These are phyloP conservation scores for Boletus subparvulus DNA, from an alignment of 768 basidiomycete species.

Conservation along the genomic window DNA sequence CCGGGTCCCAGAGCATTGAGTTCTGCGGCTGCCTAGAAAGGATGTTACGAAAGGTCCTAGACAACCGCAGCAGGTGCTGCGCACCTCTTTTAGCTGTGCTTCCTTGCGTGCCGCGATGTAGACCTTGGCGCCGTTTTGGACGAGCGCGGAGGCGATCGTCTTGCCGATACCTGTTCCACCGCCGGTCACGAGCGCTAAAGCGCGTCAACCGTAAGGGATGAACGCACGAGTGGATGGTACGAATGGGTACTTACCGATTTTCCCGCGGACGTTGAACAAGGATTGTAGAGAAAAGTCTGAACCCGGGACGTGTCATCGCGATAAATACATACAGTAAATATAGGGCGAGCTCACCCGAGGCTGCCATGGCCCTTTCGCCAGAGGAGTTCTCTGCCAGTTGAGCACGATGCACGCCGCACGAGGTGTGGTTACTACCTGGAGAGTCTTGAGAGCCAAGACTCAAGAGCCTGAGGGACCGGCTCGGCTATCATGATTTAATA, in stretches of 20 bases:
- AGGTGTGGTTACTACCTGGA: not conserved
- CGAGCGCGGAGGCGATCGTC: constrained; percentile 81
- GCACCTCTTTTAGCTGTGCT: constrained; percentile 69
- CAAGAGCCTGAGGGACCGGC: too few relatives aligned
- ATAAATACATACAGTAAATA: not conserved
- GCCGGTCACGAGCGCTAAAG: constrained; percentile 74
- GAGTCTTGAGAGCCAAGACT: too few relatives aligned
- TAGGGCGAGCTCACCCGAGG: constrained; percentile 4
- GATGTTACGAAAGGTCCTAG: not conserved
- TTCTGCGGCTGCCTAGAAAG: constrained; percentile 47
- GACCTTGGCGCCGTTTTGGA: constrained; percentile 83
- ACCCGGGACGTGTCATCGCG: not conserved
- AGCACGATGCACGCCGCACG: not conserved
- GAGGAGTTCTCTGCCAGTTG: not conserved
- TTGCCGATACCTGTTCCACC: constrained; percentile 83
- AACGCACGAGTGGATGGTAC: not conserved
- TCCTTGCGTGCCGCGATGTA: constrained; percentile 90
- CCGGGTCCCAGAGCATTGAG: constrained; percentile 62
- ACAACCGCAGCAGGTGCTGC: constrained; percentile 36
- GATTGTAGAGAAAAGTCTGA: constrained; percentile 52
- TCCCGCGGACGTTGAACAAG: constrained; percentile 66
- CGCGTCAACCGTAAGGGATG: not conserved
- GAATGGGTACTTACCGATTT: constrained; percentile 50
- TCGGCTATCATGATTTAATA: not conserved
- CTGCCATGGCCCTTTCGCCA: constrained; percentile 11